A percentile compares a stretch with the other conserved stretches of the same genome.
Conservation (phyloP, 192 early-diverging fungal genomes). For the Backusella morwellensis region DNA sequence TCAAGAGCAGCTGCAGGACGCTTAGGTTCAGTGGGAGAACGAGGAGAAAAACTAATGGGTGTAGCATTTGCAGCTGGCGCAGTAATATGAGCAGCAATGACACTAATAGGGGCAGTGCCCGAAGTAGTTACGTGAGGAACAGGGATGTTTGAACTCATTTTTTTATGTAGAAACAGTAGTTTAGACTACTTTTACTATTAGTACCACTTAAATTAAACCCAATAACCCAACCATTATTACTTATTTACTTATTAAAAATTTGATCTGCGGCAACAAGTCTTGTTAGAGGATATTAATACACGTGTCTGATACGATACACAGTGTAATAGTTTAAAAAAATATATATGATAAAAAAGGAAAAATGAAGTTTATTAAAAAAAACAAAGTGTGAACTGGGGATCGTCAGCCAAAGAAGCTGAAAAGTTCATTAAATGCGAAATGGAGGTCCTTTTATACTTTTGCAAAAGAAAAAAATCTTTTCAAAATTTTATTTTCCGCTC, state of each 20-base stretch:
- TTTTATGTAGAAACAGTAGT: slow-evolving; percentile 10
- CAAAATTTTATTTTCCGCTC: not conserved
- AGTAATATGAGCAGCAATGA: slow-evolving; percentile 18
- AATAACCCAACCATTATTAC: not conserved
- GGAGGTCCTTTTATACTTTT: slow-evolving; percentile 8
- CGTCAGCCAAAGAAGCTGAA: slow-evolving; percentile 33
- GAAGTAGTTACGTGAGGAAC: not conserved
- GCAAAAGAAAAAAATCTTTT: not conserved
- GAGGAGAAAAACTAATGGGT: slow-evolving; percentile 23
- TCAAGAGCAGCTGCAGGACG: slow-evolving; percentile 26
- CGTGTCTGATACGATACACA: not conserved
- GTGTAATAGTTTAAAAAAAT: not conserved
- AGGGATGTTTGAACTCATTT: slow-evolving; percentile 9
- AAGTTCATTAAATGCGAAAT: slow-evolving; percentile 15
- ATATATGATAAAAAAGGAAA: not conserved
- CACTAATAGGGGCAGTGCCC: not conserved
- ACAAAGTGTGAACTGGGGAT: slow-evolving; percentile 10
- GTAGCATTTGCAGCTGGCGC: slow-evolving; percentile 29
- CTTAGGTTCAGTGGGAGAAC: slow-evolving; percentile 34
- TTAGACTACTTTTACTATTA: not conserved
- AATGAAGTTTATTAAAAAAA: slow-evolving; percentile 2
- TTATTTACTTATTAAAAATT: slow-evolving; percentile 1
- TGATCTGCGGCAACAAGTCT: slow-evolving; percentile 7
- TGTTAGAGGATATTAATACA: not conserved
- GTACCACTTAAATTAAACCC: not conserved